Evolutionary conservation across 2,329 filamentous ascomycete genomes (phyloP), one percentile per base, ranked within the genome.

Genomic region (Fusarium sororula): DNA sequence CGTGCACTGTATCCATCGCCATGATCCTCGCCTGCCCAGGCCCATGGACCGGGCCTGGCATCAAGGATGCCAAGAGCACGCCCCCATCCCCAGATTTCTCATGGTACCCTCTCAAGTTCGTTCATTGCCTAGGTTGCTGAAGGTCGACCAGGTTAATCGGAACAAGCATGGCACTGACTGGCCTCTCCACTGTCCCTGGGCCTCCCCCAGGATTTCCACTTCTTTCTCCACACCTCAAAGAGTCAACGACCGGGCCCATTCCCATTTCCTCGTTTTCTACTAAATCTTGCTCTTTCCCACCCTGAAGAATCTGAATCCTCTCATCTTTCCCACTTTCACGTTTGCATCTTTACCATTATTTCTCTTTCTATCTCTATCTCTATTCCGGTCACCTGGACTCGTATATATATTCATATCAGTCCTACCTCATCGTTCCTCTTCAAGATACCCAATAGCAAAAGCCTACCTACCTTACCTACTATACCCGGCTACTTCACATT

Each of bases 131-230:
- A 35, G 32, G 32, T 15, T 35, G 30, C 37, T 56, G 37, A 67
- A 67, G 42, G 42, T 45, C 42, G 15, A 41, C 28, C 44, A 48
- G 56, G 42, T 61, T 28, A 41, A 39, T 24, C 47, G 38, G 58
- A 55, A 41, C 59, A 62, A 62, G 66, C 59, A 70, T 70, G 66
- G 64, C 58, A 70, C 57, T 68, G 72, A 70, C 55, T 68, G 72
- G 65, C 74, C 66, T 58, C 65, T 64, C 65, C 68, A 75, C 74
- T 68, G 64, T 62, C 57, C 76, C 76, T 74, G 63, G 74, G 42
- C 65, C 71, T 78, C 76, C 76, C 76, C 76, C 76, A 77, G 76
- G 77, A 78, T 78, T 78, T 75, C 74, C 70, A 75, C 70, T 75
- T 76, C 65, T 67, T 72, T 73, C 76, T 78, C 76, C 76, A 78